Conservation (phyloP, 306 rosid genomes). For the Phaseolus lunatus region DNA sequence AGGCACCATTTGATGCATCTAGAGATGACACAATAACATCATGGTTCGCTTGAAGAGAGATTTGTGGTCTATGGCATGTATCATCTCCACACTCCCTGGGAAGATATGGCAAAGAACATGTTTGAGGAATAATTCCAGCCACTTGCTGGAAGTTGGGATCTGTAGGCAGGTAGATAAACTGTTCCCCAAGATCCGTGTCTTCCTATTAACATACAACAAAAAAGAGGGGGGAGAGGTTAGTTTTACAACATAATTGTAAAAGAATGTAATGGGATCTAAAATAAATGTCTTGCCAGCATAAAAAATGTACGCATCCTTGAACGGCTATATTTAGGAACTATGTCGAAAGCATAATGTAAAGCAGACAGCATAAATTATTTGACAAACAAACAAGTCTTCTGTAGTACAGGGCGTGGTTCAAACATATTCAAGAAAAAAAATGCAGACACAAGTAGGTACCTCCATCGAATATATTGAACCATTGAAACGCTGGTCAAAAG, state of each 20-base stretch:
- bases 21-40: constrained; percentile 48
- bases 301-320: constrained; percentile 30
- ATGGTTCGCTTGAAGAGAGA: constrained; percentile 50
- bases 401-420: constrained; percentile 2
- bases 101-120: constrained; percentile 57
- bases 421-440: constrained; percentile 17
- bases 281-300: constrained; percentile 5
- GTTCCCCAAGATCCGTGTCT: constrained; percentile 69
- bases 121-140: constrained; percentile 61
- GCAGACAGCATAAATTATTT: constrained; percentile 25
- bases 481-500: constrained; percentile 65
- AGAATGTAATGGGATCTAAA: constrained; percentile 18
- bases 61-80: constrained; percentile 47
- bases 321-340: constrained; percentile 15
- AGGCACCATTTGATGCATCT: constrained; percentile 42
- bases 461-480: constrained; percentile 57
- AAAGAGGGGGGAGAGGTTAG: constrained; percentile 12
- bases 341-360: neutral
- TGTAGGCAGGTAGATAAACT: constrained; percentile 56
- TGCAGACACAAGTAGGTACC: constrained; percentile 52
- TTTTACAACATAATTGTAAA: constrained; percentile 15
- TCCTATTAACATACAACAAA: constrained; percentile 59
- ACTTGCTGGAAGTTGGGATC: constrained; percentile 64
- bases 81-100: constrained; percentile 54
- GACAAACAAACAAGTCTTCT: neutral